Base-by-base conservation (phyloP, 2,329 filamentous ascomycete genomes). In the Daldinia sp. region DNA sequence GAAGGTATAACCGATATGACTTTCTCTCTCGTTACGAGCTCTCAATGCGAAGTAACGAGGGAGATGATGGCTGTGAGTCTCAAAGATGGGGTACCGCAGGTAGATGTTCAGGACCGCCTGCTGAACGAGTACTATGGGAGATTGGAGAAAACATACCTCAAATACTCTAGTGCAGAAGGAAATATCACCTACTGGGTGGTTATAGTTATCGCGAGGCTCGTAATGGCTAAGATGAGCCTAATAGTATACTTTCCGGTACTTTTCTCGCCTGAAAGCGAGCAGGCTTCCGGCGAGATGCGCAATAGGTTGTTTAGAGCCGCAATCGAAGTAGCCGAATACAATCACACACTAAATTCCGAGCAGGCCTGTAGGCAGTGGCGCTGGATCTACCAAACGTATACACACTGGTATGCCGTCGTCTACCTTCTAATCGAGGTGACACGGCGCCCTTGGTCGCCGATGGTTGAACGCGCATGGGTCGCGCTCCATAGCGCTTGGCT, bases 161-260 rank as follows among this genome's bases (percentile, higher is more conserved):
- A 76, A 34, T 77, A 81, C 66, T 68, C 74, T 1, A 68, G 64
- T 1, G 73, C 78, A 3, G 52, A 71, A 1, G 69, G 59, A 0
- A 74, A 76, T 50, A 72, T 80, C 17, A 50, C 64, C 1, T 75
- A 77, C 52, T 81, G 81, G 80, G 76, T 79, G 0, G 69, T 70
- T 0, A 62, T 79, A 3, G 90, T 90, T 25, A 82, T 92, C 21
- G 84, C 87, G 2, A 85, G 90, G 8, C 81, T 94, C 29, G 87
- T 94, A 64, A 85, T 93, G 77, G 88, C 88, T 53, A 94, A 93
- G 76, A 87, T 93, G 80, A 92, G 89, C 79, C 82, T 95, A 32
- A 84, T 93, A 62, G 84, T 92, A 2, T 91, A 94, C 71, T 88
- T 94, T 69, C 90, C 91, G 0, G 83, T 90, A 70, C 86, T 90